Evolutionary conservation across 768 basidiomycete genomes (phyloP).

Genomic region (Nevesoporus exiguus): DNA sequence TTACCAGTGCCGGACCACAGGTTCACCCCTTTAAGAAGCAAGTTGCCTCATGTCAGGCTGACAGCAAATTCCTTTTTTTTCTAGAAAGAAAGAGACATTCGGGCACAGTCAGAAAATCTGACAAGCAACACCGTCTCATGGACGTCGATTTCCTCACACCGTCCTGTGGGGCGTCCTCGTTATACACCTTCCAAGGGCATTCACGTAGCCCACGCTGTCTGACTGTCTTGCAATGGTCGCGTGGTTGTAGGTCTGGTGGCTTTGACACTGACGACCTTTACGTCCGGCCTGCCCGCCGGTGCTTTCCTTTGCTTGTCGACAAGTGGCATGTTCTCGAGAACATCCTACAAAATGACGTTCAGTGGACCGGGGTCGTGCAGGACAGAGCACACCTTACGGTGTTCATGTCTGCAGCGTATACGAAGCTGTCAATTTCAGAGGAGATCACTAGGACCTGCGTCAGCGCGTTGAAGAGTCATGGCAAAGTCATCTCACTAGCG

Average conservation of each 20-base stretch:
- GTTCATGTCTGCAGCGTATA: conserved; percentile 4
- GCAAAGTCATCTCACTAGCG: not conserved
- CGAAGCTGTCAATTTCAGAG: not conserved
- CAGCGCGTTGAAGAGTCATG: not conserved
- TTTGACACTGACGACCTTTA: conserved; percentile 1
- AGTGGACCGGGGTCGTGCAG: not conserved
- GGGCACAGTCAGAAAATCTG: not conserved
- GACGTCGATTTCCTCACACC: not conserved
- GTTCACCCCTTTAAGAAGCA: not conserved
- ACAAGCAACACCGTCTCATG: not conserved
- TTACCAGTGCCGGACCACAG: not conserved
- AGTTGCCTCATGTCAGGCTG: not conserved
- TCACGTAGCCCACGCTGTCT: not conserved
- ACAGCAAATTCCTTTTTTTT: no score
- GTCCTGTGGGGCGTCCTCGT: not conserved
- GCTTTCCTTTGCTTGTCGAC: not conserved
- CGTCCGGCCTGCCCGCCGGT: conserved; percentile 8
- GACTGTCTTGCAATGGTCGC: conserved; percentile 4
- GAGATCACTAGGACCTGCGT: not conserved
- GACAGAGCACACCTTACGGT: not conserved
- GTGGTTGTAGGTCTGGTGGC: not conserved
- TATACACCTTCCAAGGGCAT: not conserved
- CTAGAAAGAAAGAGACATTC: not conserved
- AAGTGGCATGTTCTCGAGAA: not conserved
- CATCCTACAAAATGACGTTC: conserved; percentile 5